Evolutionary conservation across 257 asterid species (phyloP).

Genomic region (Parsonsia alboflavescens): DNA sequence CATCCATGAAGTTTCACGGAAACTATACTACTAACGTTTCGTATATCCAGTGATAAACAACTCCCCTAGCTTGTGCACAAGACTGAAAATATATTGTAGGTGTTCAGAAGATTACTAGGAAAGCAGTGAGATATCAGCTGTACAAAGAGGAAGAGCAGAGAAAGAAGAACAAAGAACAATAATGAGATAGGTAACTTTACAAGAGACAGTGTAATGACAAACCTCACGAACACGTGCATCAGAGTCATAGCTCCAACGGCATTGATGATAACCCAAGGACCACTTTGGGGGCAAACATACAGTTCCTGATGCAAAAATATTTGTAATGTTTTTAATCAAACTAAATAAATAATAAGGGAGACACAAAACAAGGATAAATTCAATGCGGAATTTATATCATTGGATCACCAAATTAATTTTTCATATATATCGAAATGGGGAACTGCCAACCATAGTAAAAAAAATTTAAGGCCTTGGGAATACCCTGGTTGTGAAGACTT

Average conservation of each 20-base stretch:
- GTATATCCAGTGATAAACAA: background rate
- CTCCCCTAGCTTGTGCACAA: background rate
- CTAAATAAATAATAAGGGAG: background rate
- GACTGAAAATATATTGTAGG: background rate
- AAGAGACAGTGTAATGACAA: constrained; percentile 14
- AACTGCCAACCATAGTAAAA: background rate
- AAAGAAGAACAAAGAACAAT: background rate
- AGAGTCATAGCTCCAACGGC: constrained; percentile 92
- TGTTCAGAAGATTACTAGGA: background rate
- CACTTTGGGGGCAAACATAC: constrained; percentile 96
- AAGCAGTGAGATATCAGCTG: background rate
- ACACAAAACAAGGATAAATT: background rate
- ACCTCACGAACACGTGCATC: constrained; percentile 93
- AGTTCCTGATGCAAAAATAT: constrained; percentile 52
- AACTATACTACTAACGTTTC: background rate
- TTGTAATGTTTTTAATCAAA: background rate
- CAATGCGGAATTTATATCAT: background rate
- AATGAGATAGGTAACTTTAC: background rate
- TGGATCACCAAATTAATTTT: background rate
- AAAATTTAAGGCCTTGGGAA: background rate
- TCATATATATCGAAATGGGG: background rate
- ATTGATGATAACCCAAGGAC: constrained; percentile 97
- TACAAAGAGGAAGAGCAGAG: background rate
- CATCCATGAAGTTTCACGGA: background rate
- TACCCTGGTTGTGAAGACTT: background rate